phyloP scores from a whole-genome alignment of 1,284 basidiomycete species.

The Pseudozyma sp. region DNA sequence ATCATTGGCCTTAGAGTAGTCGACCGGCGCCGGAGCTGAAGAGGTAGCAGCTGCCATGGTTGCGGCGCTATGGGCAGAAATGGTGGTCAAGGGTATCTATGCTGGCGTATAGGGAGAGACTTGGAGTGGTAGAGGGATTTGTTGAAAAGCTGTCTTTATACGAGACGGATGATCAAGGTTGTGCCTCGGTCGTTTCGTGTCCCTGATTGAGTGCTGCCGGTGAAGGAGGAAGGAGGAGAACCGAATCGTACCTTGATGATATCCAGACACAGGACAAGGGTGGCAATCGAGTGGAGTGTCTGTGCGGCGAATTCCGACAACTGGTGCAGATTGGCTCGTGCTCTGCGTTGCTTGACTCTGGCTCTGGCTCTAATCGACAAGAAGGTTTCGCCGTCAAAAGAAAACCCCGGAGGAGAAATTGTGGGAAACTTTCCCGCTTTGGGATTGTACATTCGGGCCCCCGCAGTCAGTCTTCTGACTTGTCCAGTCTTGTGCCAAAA shows the following conservation, averaged over 20 bases:
- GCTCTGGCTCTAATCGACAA: slow-evolving; percentile 3
- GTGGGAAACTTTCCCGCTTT: neutral
- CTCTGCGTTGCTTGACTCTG: neutral
- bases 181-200: too few species aligned
- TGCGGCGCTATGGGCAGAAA: neutral
- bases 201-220: too few species aligned
- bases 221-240: neutral
- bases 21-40: slow-evolving; percentile 24
- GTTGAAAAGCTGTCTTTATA: too few species aligned
- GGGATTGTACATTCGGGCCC: slow-evolving; percentile 1
- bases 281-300: neutral
- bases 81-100: neutral
- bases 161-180: too few species aligned
- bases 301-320: neutral
- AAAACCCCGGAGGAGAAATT: neutral
- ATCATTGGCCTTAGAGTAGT: slow-evolving; percentile 61
- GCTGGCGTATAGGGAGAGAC: too few species aligned
- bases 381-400: neutral
- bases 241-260: too few species aligned
- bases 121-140: too few species aligned
- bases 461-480: neutral
- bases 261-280: neutral
- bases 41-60: slow-evolving; percentile 24
- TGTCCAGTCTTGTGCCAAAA: too few species aligned
- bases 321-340: slow-evolving; percentile 1